phyloP scores from a whole-genome alignment of 176 grass and related monocot genomes.

The Leersia perrieri region DNA sequence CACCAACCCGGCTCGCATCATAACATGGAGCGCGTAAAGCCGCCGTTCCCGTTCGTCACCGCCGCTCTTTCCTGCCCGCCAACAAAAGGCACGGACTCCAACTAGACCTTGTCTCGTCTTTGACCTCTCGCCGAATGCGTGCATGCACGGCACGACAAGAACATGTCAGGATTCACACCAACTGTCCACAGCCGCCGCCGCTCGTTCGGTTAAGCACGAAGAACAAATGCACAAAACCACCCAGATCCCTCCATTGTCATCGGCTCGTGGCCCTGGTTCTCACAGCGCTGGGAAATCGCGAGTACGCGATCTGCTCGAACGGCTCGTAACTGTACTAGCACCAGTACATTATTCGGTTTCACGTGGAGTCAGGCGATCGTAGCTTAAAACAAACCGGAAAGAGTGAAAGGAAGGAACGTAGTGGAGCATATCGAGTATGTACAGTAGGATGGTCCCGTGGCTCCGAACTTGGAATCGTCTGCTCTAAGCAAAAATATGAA shows the following conservation, averaged over 20 bases:
- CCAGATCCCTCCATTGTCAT: neutral
- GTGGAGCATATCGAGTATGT: neutral
- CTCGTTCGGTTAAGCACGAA: neutral
- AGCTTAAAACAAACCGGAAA: neutral
- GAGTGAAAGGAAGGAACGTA: neutral
- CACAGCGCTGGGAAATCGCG: neutral
- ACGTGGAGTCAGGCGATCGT: constrained; percentile 8
- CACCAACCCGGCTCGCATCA: neutral
- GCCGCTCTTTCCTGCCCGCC: constrained; percentile 7
- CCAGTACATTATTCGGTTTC: neutral
- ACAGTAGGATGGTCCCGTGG: neutral
- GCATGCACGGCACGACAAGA: neutral
- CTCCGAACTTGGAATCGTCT: neutral
- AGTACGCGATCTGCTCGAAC: neutral
- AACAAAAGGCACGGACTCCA: neutral
- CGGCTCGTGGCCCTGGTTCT: neutral
- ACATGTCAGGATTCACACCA: neutral
- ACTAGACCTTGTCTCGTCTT: neutral
- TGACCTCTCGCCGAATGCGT: neutral
- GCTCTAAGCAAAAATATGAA: neutral
- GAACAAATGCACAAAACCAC: neutral
- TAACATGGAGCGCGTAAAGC: constrained; percentile 6
- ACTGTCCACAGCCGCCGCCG: neutral
- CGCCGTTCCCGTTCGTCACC: constrained; percentile 19
- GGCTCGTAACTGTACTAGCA: neutral